Evolutionary conservation across 495 filamentous ascomycete genomes (phyloP), one percentile per base, ranked within the genome.

Genomic region (Penicillium paradoxum): DNA sequence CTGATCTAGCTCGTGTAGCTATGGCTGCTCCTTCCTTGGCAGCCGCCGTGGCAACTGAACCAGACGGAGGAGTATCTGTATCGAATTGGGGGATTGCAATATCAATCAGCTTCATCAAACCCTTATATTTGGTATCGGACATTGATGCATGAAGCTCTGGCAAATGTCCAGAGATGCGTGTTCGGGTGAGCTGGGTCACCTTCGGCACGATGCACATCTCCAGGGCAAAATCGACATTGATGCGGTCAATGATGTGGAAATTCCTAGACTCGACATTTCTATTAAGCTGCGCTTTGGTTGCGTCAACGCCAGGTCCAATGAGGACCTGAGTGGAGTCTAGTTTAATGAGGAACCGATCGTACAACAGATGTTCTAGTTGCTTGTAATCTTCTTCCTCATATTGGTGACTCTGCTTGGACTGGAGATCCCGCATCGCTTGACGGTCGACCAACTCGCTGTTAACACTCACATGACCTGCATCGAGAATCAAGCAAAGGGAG

Each of bases 51-150:
- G 58, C 18, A 17, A 55, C 47, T 32, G 62, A 53, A 34, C 55
- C 51, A 51, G 74, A 49, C 32, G 55, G 54, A n/a, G 62, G 44
- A 2, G 50, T 61, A 34, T 79, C 77, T 9, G 75, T 80, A 33
- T 83, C 83, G 49, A 96, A 84, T 39, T 88, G 89, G 6, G 93
- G 93, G 55, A 97, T 89, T 3, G 93, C 91, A 48, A 97, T 89
- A 57, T 97, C 92, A 53, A 98, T 91, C 45, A 98, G 74, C 59
- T 86, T 92, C 95, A 98, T 97, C 45, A 97, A 64, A 6, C 82
- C 89, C 70, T 96, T 97, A 68, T 98, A 98, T 66, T 97, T 98
- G 36, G 83, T 85, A 60, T 98, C 93, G 1, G 91, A 96, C 33
- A 91, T 85, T 0, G 84, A 90, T 25, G 89, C 93, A 70, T 95